A percentile compares a stretch with the other conserved stretches of the same genome.
These are phyloP conservation scores for Auxenochlorella pyrenoidosa DNA, from an alignment of 139 green algal genomes.

Conservation along the genomic window DNA sequence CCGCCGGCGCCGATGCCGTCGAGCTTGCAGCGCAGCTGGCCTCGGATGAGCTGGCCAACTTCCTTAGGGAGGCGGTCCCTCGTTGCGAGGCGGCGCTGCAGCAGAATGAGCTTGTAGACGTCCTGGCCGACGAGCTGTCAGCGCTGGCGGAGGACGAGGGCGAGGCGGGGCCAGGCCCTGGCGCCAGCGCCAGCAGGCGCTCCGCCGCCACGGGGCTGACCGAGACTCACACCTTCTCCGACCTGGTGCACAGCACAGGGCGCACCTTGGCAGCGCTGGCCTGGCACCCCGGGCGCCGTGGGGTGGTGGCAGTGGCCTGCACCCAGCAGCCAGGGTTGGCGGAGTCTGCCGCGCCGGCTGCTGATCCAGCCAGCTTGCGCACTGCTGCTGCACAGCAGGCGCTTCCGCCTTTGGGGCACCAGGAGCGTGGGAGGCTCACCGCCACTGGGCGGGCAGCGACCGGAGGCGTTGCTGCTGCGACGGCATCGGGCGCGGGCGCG, in stretches of 20 bases:
- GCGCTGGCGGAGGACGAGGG: conserved; percentile 78
- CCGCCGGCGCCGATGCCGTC: neutral
- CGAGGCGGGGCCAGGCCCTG: conserved; percentile 53
- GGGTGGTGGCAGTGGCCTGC: conserved; percentile 77
- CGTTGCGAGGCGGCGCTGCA: conserved; percentile 33
- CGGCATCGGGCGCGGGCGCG: too few relatives aligned
- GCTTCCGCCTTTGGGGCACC: too few relatives aligned
- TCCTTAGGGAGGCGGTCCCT: neutral
- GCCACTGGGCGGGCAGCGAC: too few relatives aligned
- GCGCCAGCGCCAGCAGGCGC: conserved; percentile 46
- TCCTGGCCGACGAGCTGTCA: conserved; percentile 81
- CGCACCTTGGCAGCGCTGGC: conserved; percentile 72
- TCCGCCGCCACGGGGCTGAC: conserved; percentile 56
- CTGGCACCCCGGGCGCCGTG: conserved; percentile 60
- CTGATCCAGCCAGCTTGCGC: too few relatives aligned
- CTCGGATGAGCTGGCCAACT: neutral
- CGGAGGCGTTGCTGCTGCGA: neutral
- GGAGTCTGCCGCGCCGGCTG: too few relatives aligned
- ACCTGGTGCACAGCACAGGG: conserved; percentile 81
- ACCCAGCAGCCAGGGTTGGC: conserved; percentile 45
- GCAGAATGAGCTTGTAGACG: conserved; percentile 83
- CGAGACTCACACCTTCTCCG: conserved; percentile 76
- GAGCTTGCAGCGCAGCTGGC: neutral
- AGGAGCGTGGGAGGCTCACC: too few relatives aligned
- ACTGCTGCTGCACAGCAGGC: too few relatives aligned